These are phyloP conservation scores for Bipolaris sorokiniana DNA, from an alignment of 2,329 filamentous ascomycete species.

Conservation along the genomic window DNA sequence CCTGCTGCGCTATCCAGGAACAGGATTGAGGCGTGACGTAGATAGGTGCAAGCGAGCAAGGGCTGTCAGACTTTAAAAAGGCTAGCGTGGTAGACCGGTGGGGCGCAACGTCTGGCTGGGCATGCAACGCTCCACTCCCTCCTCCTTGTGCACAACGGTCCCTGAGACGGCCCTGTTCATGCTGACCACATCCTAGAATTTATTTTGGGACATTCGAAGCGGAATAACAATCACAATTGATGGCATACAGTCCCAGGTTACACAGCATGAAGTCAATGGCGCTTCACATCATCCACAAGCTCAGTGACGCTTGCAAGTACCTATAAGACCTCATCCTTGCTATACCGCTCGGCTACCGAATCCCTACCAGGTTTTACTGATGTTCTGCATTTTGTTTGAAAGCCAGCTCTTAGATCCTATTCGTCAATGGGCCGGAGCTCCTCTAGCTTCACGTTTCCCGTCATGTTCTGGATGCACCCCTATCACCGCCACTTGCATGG, in stretches of 20 bases:
- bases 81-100: constrained; percentile 15
- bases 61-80: constrained; percentile 19
- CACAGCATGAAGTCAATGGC: not conserved
- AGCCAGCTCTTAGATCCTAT: constrained; percentile 18
- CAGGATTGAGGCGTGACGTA: constrained; percentile 16
- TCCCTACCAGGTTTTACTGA: constrained; percentile 14
- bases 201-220: not conserved
- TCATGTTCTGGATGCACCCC: constrained; percentile 20
- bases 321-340: constrained; percentile 30
- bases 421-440: constrained; percentile 20
- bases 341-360: constrained; percentile 33
- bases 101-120: constrained; percentile 15
- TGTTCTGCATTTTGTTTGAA: constrained; percentile 14
- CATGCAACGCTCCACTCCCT: constrained; percentile 14
- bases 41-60: constrained; percentile 11
- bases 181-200: not conserved
- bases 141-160: constrained; percentile 6
- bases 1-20: constrained; percentile 16
- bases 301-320: not conserved
- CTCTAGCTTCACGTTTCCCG: constrained; percentile 20
- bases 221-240: not conserved
- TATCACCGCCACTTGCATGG: constrained; percentile 33
- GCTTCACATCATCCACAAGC: not conserved
- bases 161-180: constrained; percentile 2
- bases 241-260: not conserved